Evolutionary conservation across 2,329 filamentous ascomycete species (phyloP), one percentile per base, ranked within the genome.

Genomic region (Aureobasidium lini): DNA sequence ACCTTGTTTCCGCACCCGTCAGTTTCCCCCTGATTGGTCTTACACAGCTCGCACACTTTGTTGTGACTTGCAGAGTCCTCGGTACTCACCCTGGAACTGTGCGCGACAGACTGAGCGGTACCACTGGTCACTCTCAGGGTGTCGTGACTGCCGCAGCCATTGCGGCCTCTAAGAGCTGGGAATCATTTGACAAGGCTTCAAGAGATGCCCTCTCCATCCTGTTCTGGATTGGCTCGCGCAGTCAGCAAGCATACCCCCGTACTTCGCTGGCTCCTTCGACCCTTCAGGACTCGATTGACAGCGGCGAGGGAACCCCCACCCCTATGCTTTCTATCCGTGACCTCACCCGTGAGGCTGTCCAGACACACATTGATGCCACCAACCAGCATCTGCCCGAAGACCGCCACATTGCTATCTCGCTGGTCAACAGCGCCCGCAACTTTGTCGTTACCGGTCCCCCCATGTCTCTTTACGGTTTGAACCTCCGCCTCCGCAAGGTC

Each of bases 301-400:
- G 94, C 72, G 93, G 94, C 56, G 94, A 99, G 76, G 95, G 95
- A n/a, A 83, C 82, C 6, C 94, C 95, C 1, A 97, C 94, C 1
- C 95, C 94, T 43, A 99, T 99, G 94, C 79, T 99, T 65, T 97
- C 94, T 69, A 95, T 99, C 65, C 90, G 94, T 52, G 94, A 99
- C 70, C 84, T 99, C 31, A 88, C 93, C 0, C 84, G 88, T 68
- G 83, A 86, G 44, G 89, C 95, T 66, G 90, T 99, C 11, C 92
- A 99, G 75, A 91, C 93, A 74, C 93, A 97, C 76, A 95, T 99
- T 66, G 88, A 97, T 76, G 89, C 88, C 13, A 99, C 94, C 65
- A 99, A 99, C 75, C 87, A 96, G 72, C 95, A 99, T 77, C 83
- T 99, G 60, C 94, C 94, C 0, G 78, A 88, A 64, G 92, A 96